A percentile compares a stretch with the other conserved stretches of the same genome.
Conservation (phyloP, 176 grass and related monocot genomes). For the Bonia amplexicaulis region DNA sequence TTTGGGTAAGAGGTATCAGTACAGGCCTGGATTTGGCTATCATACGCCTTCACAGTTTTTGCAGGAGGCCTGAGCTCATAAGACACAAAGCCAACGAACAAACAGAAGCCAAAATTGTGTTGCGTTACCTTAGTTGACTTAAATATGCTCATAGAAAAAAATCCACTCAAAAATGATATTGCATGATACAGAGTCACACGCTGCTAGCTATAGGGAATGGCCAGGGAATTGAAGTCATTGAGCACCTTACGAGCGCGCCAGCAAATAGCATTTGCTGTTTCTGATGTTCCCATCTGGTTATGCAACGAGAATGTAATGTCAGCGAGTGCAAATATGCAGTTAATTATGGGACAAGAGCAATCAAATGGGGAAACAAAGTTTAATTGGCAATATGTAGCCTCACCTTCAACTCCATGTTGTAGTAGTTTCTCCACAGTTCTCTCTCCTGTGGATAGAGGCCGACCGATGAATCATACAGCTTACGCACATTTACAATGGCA, state of each 20-base stretch:
- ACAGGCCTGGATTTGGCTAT: neutral
- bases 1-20: too few relatives aligned
- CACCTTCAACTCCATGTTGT: slow-evolving; percentile 59
- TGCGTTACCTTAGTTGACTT: neutral
- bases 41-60: neutral
- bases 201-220: slow-evolving; percentile 2
- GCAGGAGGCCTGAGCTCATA: neutral
- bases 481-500: slow-evolving; percentile 29
- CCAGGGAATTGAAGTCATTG: slow-evolving; percentile 23
- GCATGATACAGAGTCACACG: neutral
- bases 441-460: slow-evolving; percentile 44
- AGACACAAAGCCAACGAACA: neutral
- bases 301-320: neutral
- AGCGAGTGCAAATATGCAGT: neutral
- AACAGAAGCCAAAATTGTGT: neutral
- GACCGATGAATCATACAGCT: slow-evolving; percentile 52
- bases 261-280: slow-evolving; percentile 55
- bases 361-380: neutral
- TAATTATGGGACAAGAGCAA: neutral
- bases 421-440: slow-evolving; percentile 61
- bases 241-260: slow-evolving; percentile 64
- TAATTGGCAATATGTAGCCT: neutral
- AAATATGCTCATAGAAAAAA: neutral
- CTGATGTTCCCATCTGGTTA: slow-evolving; percentile 51
- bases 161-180: slow-evolving; percentile 27